Evolutionary conservation across 352 stramenopile species (phyloP).

Genomic region (Aphanomyces cochlioides): DNA sequence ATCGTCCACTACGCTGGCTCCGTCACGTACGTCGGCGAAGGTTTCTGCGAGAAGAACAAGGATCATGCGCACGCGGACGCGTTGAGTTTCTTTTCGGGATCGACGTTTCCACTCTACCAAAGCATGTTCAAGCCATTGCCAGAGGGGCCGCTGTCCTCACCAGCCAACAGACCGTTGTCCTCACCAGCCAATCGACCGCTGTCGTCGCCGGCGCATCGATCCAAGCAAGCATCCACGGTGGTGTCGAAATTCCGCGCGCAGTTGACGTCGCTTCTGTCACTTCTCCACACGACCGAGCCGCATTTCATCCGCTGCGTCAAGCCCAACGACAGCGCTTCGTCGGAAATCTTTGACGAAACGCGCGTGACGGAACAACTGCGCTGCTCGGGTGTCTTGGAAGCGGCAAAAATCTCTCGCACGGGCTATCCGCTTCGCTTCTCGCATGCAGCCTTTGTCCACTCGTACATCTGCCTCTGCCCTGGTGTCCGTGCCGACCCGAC

Average conservation of each 20-base stretch:
- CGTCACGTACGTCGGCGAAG: constrained; percentile 11
- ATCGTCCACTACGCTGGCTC: constrained; percentile 10
- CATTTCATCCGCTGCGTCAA: constrained; percentile 91
- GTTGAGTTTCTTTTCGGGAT: constrained; percentile 1
- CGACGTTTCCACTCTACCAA: not conserved
- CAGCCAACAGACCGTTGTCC: not conserved
- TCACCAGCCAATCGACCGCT: too few species aligned
- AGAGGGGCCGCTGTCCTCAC: not conserved
- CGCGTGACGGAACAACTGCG: constrained; percentile 79
- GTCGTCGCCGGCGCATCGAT: not conserved
- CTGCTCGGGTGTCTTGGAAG: constrained; percentile 84
- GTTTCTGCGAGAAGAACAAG: constrained; percentile 17
- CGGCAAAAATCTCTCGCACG: constrained; percentile 85
- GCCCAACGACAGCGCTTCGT: constrained; percentile 70
- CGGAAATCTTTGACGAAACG: constrained; percentile 54
- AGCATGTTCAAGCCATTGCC: not conserved
- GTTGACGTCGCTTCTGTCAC: constrained; percentile 87
- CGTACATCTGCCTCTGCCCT: constrained; percentile 39
- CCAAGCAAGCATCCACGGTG: constrained; percentile 16
- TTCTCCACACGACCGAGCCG: constrained; percentile 93
- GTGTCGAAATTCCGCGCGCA: constrained; percentile 92
- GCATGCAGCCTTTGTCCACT: constrained; percentile 88
- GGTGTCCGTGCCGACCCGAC: not conserved
- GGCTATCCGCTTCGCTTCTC: constrained; percentile 93
- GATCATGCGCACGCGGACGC: constrained; percentile 9